These are phyloP conservation scores for Umbelopsis vinacea DNA, from an alignment of 192 early-diverging fungal species.

Conservation along the genomic window DNA sequence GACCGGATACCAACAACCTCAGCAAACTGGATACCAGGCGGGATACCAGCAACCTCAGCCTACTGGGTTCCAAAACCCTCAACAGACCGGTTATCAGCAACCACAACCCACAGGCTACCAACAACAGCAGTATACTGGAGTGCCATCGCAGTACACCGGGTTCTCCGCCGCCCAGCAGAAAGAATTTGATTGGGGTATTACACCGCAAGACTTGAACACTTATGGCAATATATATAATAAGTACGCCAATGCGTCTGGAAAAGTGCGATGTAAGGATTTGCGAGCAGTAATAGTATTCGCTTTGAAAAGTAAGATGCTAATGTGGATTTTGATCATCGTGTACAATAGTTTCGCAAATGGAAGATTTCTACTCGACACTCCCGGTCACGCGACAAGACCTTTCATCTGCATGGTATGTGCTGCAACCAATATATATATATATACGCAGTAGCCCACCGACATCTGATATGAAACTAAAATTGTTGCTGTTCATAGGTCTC, in stretches of 20 bases:
- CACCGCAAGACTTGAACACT: conserved; percentile 55
- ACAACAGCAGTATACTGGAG: conserved; percentile 31
- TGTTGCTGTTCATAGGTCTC: conserved; percentile 33
- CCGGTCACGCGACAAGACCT: conserved; percentile 57
- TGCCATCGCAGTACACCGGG: conserved; percentile 14
- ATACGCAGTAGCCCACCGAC: neutral
- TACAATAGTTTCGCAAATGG: conserved; percentile 55
- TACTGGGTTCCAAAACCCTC: conserved; percentile 5
- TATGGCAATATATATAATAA: conserved; percentile 63
- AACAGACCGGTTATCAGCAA: conserved; percentile 38
- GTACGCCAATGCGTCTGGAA: conserved; percentile 52
- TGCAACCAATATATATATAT: neutral
- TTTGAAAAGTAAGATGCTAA: neutral
- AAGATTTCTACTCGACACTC: conserved; percentile 57
- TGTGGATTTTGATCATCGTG: conserved; percentile 12
- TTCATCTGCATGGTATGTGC: conserved; percentile 54
- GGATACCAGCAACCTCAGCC: conserved; percentile 18
- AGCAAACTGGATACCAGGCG: conserved; percentile 43
- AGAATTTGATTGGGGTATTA: conserved; percentile 71
- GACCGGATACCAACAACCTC: conserved; percentile 40
- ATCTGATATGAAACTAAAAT: neutral
- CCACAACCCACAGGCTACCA: conserved; percentile 34
- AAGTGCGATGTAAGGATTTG: conserved; percentile 56
- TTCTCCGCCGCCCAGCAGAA: conserved; percentile 32
- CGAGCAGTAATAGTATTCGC: neutral